Percentiles rank a stretch among this genome's conserved stretches.
Evolutionary conservation across 2,329 filamentous ascomycete species (phyloP).

Genomic region (Hypoxylon sp.): DNA sequence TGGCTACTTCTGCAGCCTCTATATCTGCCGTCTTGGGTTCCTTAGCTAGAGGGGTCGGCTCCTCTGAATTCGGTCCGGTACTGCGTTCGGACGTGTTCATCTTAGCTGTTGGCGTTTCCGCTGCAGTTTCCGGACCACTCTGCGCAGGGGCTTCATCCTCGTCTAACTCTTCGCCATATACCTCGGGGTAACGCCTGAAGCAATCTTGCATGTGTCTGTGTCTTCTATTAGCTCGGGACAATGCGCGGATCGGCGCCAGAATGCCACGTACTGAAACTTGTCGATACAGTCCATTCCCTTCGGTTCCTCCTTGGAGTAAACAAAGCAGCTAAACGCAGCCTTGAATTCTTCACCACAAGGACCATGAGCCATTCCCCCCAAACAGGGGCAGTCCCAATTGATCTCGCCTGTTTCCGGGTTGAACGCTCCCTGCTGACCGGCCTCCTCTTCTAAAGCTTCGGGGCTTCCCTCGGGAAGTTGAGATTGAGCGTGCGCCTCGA

Average conservation of each 20-base stretch:
- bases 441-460: conserved; percentile 81
- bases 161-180: conserved; percentile 90
- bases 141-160: conserved; percentile 75
- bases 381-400: conserved; percentile 99
- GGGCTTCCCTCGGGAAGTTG: conserved; percentile 56
- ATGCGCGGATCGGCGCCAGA: not conserved
- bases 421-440: conserved; percentile 90
- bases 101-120: conserved; percentile 20
- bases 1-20: conserved; percentile 30
- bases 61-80: conserved; percentile 12
- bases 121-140: conserved; percentile 29
- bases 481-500: conserved; percentile 43
- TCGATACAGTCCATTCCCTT: conserved; percentile 99
- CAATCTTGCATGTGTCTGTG: conserved; percentile 95
- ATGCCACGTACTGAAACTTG: conserved; percentile 85
- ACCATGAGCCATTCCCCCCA: conserved; percentile 96
- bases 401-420: conserved; percentile 99
- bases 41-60: conserved; percentile 7
- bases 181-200: conserved; percentile 91
- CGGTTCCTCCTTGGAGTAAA: conserved; percentile 93
- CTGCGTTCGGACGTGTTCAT: conserved; percentile 18
- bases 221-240: conserved; percentile 52
- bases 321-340: conserved; percentile 97
- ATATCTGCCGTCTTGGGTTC: conserved; percentile 28
- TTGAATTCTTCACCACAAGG: conserved; percentile 97